Conservation (phyloP, 2,329 filamentous ascomycete species). For the Colletotrichum sojae region DNA sequence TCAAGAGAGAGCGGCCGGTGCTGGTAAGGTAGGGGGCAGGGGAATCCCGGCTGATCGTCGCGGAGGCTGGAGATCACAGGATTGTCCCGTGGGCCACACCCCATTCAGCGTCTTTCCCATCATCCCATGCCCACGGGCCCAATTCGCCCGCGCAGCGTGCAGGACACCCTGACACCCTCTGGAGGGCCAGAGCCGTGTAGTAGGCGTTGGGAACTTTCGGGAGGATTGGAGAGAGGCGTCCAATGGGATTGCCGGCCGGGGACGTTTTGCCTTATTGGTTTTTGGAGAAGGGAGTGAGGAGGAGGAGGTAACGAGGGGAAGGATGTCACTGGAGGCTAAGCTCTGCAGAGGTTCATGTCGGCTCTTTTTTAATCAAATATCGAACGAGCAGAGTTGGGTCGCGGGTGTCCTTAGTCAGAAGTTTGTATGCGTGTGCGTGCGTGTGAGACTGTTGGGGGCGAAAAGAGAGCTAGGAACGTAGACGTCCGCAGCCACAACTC, state of each 20-base stretch:
- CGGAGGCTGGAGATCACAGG: constrained; percentile 44
- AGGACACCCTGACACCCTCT: too few relatives aligned
- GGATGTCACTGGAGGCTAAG: constrained; percentile 1
- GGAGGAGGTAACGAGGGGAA: background rate
- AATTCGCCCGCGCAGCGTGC: background rate
- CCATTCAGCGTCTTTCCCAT: constrained; percentile 14
- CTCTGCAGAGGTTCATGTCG: constrained; percentile 22
- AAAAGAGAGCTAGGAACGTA: constrained; percentile 4
- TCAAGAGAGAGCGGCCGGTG: constrained; percentile 21
- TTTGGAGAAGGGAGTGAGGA: background rate
- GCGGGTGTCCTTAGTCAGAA: constrained; percentile 11
- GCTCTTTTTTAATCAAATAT: constrained; percentile 10
- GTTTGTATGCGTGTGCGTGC: background rate
- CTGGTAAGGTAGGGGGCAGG: constrained; percentile 28
- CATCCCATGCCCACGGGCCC: constrained; percentile 1
- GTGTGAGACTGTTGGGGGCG: constrained; percentile 9
- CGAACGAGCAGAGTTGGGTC: constrained; percentile 1
- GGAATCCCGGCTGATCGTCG: constrained; percentile 42
- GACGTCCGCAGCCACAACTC: constrained; percentile 21
- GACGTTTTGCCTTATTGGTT: background rate
- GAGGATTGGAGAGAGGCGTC: constrained; percentile 35
- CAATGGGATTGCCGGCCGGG: constrained; percentile 33
- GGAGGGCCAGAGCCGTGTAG: background rate
- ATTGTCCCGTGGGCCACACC: constrained; percentile 39
- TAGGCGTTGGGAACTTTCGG: constrained; percentile 30